Evolutionary conservation across 202 grass and related monocot species (phyloP).

Genomic region (Zoysia matrella): DNA sequence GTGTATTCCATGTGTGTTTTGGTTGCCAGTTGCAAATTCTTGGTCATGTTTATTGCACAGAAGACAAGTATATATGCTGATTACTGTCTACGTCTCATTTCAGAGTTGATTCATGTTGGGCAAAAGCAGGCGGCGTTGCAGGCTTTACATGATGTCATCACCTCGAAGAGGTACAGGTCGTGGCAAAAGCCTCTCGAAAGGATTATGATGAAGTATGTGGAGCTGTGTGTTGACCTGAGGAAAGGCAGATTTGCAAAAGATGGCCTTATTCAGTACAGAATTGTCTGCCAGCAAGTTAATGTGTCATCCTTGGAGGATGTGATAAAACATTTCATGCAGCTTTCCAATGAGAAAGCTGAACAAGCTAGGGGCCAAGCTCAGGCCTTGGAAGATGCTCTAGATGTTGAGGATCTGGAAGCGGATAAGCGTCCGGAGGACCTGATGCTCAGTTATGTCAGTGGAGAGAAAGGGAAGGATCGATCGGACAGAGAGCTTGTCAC

Average conservation of each 20-base stretch:
- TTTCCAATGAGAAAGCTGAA: conserved; percentile 59
- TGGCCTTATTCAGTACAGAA: no score
- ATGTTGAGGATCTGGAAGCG: conserved; percentile 94
- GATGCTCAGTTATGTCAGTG: conserved; percentile 97
- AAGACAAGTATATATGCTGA: conserved; percentile 3
- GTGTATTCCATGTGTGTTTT: not conserved
- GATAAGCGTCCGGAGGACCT: conserved; percentile 96
- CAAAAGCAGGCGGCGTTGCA: conserved; percentile 92
- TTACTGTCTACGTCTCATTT: conserved; percentile 15
- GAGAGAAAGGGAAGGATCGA: conserved; percentile 93
- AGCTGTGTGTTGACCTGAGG: no score
- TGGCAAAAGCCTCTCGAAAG: conserved; percentile 96
- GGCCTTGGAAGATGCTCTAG: conserved; percentile 87
- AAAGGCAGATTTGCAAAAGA: no score
- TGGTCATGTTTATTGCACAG: not conserved
- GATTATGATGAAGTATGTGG: conserved; percentile 98
- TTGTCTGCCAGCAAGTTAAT: no score
- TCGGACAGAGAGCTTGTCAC: conserved; percentile 92
- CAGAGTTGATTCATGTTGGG: conserved; percentile 44
- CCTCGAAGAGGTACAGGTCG: conserved; percentile 83
- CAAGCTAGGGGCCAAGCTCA: conserved; percentile 77
- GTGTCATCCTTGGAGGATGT: no score
- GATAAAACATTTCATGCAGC: no score
- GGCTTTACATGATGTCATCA: conserved; percentile 94
- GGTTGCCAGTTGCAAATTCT: not conserved